A percentile compares a stretch with the other conserved stretches of the same genome.
Evolutionary conservation across 352 stramenopile species (phyloP).

Genomic region (Globisporangium recalcitrans): DNA sequence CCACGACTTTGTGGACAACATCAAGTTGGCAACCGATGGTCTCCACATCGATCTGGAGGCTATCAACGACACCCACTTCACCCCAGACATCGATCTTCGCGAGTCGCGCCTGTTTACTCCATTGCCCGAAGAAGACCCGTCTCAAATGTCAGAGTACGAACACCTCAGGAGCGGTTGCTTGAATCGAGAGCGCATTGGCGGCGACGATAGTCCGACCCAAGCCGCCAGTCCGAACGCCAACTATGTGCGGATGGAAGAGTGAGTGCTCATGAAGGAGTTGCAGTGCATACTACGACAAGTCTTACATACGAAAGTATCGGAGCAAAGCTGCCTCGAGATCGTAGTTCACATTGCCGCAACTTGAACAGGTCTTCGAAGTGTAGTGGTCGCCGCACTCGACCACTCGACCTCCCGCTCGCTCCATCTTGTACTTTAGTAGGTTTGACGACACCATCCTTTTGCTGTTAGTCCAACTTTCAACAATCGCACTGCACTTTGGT

Average conservation of each 20-base stretch:
- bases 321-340: neutral
- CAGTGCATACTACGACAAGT: neutral
- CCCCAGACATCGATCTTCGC: slow-evolving; percentile 22
- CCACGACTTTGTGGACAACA: slow-evolving; percentile 62
- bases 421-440: too few relatives aligned
- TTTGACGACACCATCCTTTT: neutral
- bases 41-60: slow-evolving; percentile 51
- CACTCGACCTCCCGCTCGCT: too few relatives aligned
- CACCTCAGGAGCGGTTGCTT: neutral
- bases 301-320: neutral
- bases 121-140: neutral
- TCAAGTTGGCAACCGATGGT: slow-evolving; percentile 43
- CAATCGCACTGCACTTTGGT: neutral
- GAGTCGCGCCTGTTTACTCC: slow-evolving; percentile 22
- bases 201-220: neutral
- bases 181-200: neutral
- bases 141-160: neutral
- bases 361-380: too few relatives aligned
- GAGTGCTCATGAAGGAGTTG: neutral
- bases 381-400: too few relatives aligned
- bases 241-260: slow-evolving; percentile 1
- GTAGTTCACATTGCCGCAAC: too few relatives aligned
- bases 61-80: slow-evolving; percentile 46
- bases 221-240: neutral
- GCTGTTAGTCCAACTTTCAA: neutral